Conservation (phyloP, 1,139 yeast species). For the Kodamaea ohmeri region DNA sequence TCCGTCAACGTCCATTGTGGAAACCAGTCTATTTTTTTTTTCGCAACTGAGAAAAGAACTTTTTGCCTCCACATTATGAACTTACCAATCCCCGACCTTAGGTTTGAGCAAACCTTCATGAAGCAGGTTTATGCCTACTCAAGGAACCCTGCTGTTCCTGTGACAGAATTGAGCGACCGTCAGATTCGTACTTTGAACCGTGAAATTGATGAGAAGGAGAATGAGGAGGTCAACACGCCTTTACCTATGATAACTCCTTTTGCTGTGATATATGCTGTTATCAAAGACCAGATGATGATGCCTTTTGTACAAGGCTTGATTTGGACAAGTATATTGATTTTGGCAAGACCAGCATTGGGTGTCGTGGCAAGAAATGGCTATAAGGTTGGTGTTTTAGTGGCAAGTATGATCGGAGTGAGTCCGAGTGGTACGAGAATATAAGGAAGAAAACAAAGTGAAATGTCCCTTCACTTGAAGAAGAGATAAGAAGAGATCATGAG, state of each 20-base stretch:
- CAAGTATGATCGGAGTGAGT: conserved; percentile 26
- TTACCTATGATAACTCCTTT: conserved; percentile 43
- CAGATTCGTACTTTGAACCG: conserved; percentile 25
- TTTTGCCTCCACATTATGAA: conserved; percentile 5
- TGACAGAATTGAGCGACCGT: conserved; percentile 19
- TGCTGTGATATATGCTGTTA: conserved; percentile 51
- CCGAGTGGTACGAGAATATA: conserved; percentile 6
- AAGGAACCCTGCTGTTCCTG: conserved; percentile 9
- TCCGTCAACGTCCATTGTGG: conserved; percentile 39
- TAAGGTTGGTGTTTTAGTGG: conserved; percentile 29
- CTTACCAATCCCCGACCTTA: conserved; percentile 56
- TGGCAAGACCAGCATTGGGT: conserved; percentile 30
- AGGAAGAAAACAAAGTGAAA: neutral
- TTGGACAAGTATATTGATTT: conserved; percentile 37
- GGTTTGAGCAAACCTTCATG: conserved; percentile 62
- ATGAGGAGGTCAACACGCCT: conserved; percentile 23
- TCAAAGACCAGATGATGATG: conserved; percentile 66
- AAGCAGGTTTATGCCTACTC: conserved; percentile 44
- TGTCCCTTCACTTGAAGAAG: too few species aligned
- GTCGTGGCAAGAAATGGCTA: conserved; percentile 32
- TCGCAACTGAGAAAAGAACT: neutral
- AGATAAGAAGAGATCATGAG: too few species aligned
- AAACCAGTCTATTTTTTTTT: neutral
- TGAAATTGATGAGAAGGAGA: conserved; percentile 25
- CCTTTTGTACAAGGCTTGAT: conserved; percentile 54